Percentiles rank a stretch among this genome's conserved stretches.
phyloP scores from a whole-genome alignment of 768 basidiomycete species.

The Amanita exitialis region DNA sequence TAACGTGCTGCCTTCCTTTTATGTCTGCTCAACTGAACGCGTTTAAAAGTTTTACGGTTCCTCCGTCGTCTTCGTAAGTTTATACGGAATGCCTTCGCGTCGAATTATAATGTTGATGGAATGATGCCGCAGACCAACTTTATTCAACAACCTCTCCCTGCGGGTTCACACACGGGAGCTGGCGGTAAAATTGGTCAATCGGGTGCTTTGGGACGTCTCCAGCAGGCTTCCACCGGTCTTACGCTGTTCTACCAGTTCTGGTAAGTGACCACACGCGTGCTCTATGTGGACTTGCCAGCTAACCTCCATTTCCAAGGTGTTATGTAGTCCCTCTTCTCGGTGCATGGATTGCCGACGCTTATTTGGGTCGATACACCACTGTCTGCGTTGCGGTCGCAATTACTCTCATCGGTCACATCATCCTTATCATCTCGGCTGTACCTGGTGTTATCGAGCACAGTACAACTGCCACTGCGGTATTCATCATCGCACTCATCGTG shows the following conservation, averaged over 20 bases:
- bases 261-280: conserved; percentile 21
- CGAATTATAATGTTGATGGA: not conserved
- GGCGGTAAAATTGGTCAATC: conserved; percentile 43
- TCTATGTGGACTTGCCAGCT: not conserved
- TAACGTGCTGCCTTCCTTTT: not conserved
- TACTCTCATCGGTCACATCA: conserved; percentile 52
- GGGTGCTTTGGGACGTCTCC: conserved; percentile 58
- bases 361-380: conserved; percentile 69
- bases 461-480: conserved; percentile 36
- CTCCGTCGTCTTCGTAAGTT: conserved; percentile 38
- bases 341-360: conserved; percentile 65
- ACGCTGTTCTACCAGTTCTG: conserved; percentile 67
- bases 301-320: conserved; percentile 29
- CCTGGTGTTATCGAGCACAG: conserved; percentile 52
- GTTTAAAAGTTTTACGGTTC: conserved; percentile 30
- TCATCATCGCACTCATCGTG: conserved; percentile 51
- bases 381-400: conserved; percentile 49
- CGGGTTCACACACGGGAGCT: conserved; percentile 56
- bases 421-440: conserved; percentile 56
- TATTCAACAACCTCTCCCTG: conserved; percentile 62
- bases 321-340: conserved; percentile 60
- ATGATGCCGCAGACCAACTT: conserved; percentile 48
- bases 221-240: conserved; percentile 64
- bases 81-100: not conserved
- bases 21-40: not conserved